phyloP scores from a whole-genome alignment of 495 filamentous ascomycete genomes.

The Margaritispora aquatica region DNA sequence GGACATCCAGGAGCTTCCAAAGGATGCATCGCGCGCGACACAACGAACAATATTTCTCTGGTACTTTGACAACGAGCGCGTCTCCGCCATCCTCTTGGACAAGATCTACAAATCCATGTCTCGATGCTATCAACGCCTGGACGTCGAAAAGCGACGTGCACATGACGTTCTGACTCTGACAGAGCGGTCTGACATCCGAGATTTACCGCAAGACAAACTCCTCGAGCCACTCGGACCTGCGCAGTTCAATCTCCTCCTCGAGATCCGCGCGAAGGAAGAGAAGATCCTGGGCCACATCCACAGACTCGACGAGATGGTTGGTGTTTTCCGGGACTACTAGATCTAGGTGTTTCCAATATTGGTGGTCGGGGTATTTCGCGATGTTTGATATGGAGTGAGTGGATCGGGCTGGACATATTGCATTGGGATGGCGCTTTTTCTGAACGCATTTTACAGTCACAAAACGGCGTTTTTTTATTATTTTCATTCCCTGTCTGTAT shows the following conservation, averaged over 20 bases:
- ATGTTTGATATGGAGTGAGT: neutral
- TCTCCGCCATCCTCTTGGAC: conserved; percentile 57
- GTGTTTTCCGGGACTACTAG: conserved; percentile 68
- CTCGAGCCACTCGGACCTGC: conserved; percentile 62
- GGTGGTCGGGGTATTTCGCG: neutral
- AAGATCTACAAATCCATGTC: conserved; percentile 85
- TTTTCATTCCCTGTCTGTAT: too few relatives aligned
- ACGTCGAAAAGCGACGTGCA: conserved; percentile 61
- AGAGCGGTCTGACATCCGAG: conserved; percentile 75
- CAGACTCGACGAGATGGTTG: conserved; percentile 78
- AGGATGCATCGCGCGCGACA: conserved; percentile 68
- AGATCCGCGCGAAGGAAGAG: conserved; percentile 68
- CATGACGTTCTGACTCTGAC: conserved; percentile 66
- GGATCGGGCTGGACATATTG: neutral
- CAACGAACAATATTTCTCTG: conserved; percentile 81
- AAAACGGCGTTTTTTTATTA: neutral
- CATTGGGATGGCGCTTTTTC: neutral
- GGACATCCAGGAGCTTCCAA: conserved; percentile 87
- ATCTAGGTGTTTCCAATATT: too few relatives aligned
- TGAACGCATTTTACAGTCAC: conserved; percentile 1
- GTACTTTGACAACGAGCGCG: conserved; percentile 75
- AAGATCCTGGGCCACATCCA: conserved; percentile 68
- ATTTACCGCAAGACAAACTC: conserved; percentile 64
- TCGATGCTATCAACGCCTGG: conserved; percentile 69
- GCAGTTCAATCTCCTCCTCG: conserved; percentile 58